phyloP scores from a whole-genome alignment of 805 yeast genomes.

The Wickerhamiella domercqiae region DNA sequence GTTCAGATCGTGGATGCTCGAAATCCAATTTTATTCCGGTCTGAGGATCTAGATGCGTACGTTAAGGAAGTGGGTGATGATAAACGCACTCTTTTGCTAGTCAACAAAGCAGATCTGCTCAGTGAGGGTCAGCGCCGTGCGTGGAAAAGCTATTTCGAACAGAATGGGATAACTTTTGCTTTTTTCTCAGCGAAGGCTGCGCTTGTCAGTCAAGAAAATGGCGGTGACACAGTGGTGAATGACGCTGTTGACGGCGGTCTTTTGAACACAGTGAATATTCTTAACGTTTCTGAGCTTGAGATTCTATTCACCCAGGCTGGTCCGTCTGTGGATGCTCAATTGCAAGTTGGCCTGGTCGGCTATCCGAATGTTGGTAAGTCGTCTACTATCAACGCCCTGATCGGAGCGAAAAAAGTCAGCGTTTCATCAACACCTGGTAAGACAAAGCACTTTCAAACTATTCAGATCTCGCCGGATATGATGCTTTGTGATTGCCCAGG shows the following conservation, averaged over 20 bases:
- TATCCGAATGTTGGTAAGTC: slow-evolving; percentile 96
- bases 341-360: slow-evolving; percentile 92
- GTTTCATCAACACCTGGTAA: slow-evolving; percentile 98
- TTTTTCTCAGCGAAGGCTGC: slow-evolving; percentile 89
- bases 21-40: slow-evolving; percentile 79
- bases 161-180: slow-evolving; percentile 59
- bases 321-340: slow-evolving; percentile 46
- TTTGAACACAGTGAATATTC: slow-evolving; percentile 43
- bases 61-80: slow-evolving; percentile 49
- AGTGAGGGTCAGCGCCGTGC: slow-evolving; percentile 57
- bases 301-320: slow-evolving; percentile 59
- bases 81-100: slow-evolving; percentile 39
- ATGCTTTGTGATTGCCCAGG: slow-evolving; percentile 98
- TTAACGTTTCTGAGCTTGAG: slow-evolving; percentile 76
- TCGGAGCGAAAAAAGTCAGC: slow-evolving; percentile 94
- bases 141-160: slow-evolving; percentile 77
- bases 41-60: slow-evolving; percentile 71
- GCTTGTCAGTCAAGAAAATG: slow-evolving; percentile 35
- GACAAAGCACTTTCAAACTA: slow-evolving; percentile 97
- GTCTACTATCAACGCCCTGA: slow-evolving; percentile 92
- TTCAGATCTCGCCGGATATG: slow-evolving; percentile 65
- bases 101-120: slow-evolving; percentile 85
- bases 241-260: slow-evolving; percentile 8
- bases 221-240: slow-evolving; percentile 18
- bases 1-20: slow-evolving; percentile 98